A percentile compares a stretch with the other conserved stretches of the same genome.
Conservation (phyloP, 495 filamentous ascomycete species). For the Penicillium steckii region DNA sequence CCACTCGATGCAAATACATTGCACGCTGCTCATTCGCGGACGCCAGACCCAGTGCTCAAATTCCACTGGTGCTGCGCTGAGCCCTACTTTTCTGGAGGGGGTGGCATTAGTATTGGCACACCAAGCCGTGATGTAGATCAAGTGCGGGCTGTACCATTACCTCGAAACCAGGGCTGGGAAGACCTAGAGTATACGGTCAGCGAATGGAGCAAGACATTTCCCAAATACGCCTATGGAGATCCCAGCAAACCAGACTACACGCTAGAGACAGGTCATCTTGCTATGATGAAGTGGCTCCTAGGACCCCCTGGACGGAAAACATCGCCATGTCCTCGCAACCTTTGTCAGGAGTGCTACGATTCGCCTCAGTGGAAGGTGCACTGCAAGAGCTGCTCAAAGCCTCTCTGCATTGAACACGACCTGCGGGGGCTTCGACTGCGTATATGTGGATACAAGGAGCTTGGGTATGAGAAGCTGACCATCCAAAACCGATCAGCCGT, state of each 20-base stretch:
- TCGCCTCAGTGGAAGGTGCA: constrained; percentile 58
- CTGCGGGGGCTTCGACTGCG: constrained; percentile 58
- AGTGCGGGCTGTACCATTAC: constrained; percentile 57
- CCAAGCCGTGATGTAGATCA: constrained; percentile 53
- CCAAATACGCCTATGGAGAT: constrained; percentile 44
- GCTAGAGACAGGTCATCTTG: constrained; percentile 46
- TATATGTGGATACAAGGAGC: constrained; percentile 58
- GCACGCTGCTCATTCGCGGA: constrained; percentile 27
- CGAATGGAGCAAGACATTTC: constrained; percentile 45
- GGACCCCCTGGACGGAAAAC: constrained; percentile 46
- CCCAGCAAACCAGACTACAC: constrained; percentile 42
- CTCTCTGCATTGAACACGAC: constrained; percentile 62
- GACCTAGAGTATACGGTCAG: constrained; percentile 51
- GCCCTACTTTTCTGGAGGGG: constrained; percentile 61
- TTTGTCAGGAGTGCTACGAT: constrained; percentile 59
- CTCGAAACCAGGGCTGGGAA: constrained; percentile 52
- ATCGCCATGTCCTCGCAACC: constrained; percentile 54
- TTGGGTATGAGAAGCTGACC: constrained; percentile 50
- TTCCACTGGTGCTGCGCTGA: constrained; percentile 65
- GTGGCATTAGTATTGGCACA: constrained; percentile 57
- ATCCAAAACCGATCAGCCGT: constrained; percentile 30
- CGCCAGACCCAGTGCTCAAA: constrained; percentile 44
- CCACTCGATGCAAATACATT: constrained; percentile 24
- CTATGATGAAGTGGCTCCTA: constrained; percentile 51
- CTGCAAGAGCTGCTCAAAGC: constrained; percentile 56